Evolutionary conservation across 306 rosid genomes (phyloP).

Genomic region (Glycine soja): DNA sequence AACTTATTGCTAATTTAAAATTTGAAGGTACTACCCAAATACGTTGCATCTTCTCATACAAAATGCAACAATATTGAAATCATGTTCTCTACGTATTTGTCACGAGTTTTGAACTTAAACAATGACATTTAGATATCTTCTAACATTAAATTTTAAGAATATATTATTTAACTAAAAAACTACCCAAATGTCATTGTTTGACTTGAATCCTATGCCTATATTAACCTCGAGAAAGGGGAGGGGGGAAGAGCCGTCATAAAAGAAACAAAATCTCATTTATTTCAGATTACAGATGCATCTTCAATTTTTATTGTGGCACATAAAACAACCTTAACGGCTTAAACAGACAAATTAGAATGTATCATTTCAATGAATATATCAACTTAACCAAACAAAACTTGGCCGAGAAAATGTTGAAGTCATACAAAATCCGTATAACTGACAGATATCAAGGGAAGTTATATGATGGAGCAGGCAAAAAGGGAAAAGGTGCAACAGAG

Average conservation of each 20-base stretch:
- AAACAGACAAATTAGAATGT: slow-evolving; percentile 25
- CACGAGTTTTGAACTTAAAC: background rate
- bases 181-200: background rate
- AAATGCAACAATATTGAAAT: no score
- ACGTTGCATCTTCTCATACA: no score
- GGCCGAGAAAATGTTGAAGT: slow-evolving; percentile 14
- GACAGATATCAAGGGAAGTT: slow-evolving; percentile 47
- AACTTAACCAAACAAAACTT: slow-evolving; percentile 35
- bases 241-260: no score
- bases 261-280: no score
- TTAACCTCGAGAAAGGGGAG: background rate
- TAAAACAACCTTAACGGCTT: slow-evolving; percentile 23
- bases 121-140: background rate
- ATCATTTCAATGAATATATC: slow-evolving; percentile 38
- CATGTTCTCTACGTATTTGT: background rate
- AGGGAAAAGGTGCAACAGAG: slow-evolving; percentile 89
- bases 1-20: no score
- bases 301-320: slow-evolving; percentile 32
- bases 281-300: background rate
- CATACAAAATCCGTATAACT: slow-evolving; percentile 24
- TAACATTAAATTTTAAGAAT: background rate
- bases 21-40: no score
- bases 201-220: background rate
- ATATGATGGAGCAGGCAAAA: slow-evolving; percentile 84
- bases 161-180: background rate